Conservation (phyloP, 257 asterid genomes). For the Gentiana dahurica region DNA sequence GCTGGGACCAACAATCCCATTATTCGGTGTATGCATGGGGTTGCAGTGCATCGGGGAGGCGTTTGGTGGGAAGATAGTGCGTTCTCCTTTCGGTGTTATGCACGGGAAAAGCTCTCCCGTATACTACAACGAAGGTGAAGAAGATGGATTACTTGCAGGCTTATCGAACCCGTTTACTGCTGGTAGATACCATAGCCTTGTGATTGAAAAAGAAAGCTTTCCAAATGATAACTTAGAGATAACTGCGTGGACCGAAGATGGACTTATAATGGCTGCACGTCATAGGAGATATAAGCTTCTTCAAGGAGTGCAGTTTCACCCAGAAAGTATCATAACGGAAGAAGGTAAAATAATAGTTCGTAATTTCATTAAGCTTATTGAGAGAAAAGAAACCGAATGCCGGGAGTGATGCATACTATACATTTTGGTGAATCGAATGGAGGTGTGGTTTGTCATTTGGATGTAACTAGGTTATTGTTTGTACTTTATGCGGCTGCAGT, state of each 20-base stretch:
- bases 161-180: constrained; percentile 90
- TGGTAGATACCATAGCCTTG: constrained; percentile 96
- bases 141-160: constrained; percentile 84
- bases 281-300: constrained; percentile 62
- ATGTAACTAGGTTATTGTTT: too few species aligned
- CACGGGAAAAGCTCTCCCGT: constrained; percentile 94
- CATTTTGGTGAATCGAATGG: too few species aligned
- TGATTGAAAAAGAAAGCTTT: constrained; percentile 73
- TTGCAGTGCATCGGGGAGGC: constrained; percentile 99
- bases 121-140: constrained; percentile 77
- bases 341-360: constrained; percentile 69
- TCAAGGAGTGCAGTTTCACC: constrained; percentile 94
- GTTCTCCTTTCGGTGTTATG: constrained; percentile 84
- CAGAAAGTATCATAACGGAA: constrained; percentile 70
- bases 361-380: constrained; percentile 59
- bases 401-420: constrained; percentile 8
- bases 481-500: too few species aligned
- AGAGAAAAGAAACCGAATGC: constrained; percentile 53
- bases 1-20: constrained; percentile 78
- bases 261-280: constrained; percentile 88
- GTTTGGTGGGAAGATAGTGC: constrained; percentile 86
- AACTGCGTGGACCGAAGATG: constrained; percentile 97
- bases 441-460: too few species aligned
- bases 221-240: constrained; percentile 72
- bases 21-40: constrained; percentile 99